These are phyloP conservation scores for Nevesoporus exiguus DNA, from an alignment of 768 basidiomycete genomes.

Conservation along the genomic window DNA sequence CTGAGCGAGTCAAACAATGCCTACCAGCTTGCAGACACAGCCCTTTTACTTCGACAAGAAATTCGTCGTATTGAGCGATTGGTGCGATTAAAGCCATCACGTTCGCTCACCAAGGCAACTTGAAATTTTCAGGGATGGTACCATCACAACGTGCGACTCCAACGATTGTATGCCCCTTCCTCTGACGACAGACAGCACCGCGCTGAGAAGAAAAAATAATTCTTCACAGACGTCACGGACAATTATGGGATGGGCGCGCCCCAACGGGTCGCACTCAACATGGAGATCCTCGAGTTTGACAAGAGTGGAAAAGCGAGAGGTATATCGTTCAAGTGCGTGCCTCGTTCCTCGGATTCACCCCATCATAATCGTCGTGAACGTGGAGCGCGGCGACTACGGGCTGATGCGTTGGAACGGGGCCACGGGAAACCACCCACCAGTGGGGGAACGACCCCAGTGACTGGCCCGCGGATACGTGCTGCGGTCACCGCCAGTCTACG, in stretches of 20 bases:
- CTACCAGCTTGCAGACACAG: conserved; percentile 9
- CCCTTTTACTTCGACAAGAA: conserved; percentile 54
- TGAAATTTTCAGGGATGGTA: conserved; percentile 69
- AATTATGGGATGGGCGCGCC: conserved; percentile 81
- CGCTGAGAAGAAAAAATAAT: background rate
- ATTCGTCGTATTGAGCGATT: conserved; percentile 88
- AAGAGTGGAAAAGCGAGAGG: conserved; percentile 19
- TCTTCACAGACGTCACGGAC: conserved; percentile 73
- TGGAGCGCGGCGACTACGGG: background rate
- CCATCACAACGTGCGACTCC: conserved; percentile 89
- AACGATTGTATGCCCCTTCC: conserved; percentile 77
- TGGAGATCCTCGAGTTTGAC: conserved; percentile 60
- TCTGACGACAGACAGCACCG: background rate
- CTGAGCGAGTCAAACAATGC: conserved; percentile 13
- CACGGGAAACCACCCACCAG: background rate
- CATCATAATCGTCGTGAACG: background rate
- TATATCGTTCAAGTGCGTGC: conserved; percentile 44
- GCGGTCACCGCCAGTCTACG: background rate
- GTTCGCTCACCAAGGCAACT: background rate
- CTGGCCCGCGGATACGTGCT: conserved; percentile 9
- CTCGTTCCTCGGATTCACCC: background rate
- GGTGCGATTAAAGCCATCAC: conserved; percentile 46
- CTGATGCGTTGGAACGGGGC: background rate
- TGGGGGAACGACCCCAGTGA: background rate
- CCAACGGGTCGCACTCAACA: conserved; percentile 59